These are phyloP conservation scores for Plasmodium ovale DNA, from an alignment of 169 alveolate species.

Conservation along the genomic window DNA sequence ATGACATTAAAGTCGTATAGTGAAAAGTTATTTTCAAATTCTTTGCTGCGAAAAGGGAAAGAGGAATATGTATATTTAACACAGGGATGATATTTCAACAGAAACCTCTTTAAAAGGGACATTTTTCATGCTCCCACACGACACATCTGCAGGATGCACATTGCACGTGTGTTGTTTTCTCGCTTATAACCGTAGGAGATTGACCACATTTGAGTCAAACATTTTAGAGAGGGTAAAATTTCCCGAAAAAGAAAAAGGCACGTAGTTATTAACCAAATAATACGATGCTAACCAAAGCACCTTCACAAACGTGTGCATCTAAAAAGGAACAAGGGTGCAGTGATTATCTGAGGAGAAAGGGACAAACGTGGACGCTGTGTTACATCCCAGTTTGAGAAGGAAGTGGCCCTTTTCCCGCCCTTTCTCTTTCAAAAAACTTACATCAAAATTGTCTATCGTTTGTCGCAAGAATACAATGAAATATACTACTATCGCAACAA, in stretches of 20 bases:
- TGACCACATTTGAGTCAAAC: constrained; percentile 14
- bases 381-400: neutral
- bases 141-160: too few species aligned
- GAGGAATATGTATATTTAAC: neutral
- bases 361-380: neutral
- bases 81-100: neutral
- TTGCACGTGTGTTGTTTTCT: too few species aligned
- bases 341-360: neutral
- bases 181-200: constrained; percentile 28
- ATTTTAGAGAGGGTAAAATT: constrained; percentile 40
- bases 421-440: constrained; percentile 8
- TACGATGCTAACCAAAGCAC: constrained; percentile 59
- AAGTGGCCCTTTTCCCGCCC: neutral
- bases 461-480: constrained; percentile 36
- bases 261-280: constrained; percentile 41
- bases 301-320: constrained; percentile 36
- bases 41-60: constrained; percentile 24
- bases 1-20: constrained; percentile 33
- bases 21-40: constrained; percentile 37
- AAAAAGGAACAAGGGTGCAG: neutral
- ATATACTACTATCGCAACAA: constrained; percentile 37
- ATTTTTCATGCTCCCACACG: too few species aligned
- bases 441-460: constrained; percentile 44
- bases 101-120: too few species aligned
- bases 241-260: constrained; percentile 61